Evolutionary conservation across 257 asterid species (phyloP).

Genomic region (Petunia axillaris): DNA sequence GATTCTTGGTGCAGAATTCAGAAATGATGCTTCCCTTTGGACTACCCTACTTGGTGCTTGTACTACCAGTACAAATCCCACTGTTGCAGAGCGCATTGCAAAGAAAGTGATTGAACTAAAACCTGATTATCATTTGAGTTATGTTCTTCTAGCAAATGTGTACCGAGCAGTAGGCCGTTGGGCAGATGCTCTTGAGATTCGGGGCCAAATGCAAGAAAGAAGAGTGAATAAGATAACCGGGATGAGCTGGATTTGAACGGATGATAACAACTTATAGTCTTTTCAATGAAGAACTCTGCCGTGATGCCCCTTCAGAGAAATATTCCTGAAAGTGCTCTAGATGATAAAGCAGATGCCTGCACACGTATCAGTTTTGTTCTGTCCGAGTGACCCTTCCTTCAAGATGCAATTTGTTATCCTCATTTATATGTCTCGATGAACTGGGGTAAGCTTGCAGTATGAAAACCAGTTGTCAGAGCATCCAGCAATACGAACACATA

Average conservation of each 20-base stretch:
- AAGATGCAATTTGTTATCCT: neutral
- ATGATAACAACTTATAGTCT: conserved; percentile 24
- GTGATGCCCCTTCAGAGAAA: neutral
- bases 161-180: conserved; percentile 79
- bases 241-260: conserved; percentile 74
- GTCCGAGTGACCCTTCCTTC: neutral
- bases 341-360: neutral
- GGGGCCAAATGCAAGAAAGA: conserved; percentile 60
- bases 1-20: conserved; percentile 49
- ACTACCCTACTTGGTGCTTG: conserved; percentile 79
- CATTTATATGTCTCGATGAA: neutral
- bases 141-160: conserved; percentile 75
- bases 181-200: conserved; percentile 68
- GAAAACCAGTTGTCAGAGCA: neutral
- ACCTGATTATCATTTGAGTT: conserved; percentile 82
- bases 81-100: conserved; percentile 66
- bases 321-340: conserved; percentile 2
- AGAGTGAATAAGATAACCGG: conserved; percentile 74
- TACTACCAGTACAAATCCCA: conserved; percentile 56
- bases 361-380: neutral
- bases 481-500: neutral
- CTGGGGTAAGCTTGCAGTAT: neutral
- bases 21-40: conserved; percentile 68
- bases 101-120: conserved; percentile 67
- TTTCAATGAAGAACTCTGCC: neutral